Conservation (phyloP, 2,329 filamentous ascomycete genomes). For the Calycina herbarum region DNA sequence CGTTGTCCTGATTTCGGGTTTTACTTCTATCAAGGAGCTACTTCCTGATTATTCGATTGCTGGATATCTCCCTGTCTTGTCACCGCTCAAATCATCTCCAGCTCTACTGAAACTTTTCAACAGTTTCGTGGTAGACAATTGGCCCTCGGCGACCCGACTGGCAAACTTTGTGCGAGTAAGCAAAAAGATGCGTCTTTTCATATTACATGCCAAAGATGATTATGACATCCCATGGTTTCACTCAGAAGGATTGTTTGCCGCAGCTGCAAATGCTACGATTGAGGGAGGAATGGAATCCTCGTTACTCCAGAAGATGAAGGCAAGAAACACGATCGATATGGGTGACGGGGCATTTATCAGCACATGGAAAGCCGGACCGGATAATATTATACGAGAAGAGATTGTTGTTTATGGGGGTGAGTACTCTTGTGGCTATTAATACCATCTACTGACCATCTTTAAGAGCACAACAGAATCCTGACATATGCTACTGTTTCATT, state of each 20-base stretch:
- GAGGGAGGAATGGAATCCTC: slow-evolving; percentile 35
- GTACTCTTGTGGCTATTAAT: slow-evolving; percentile 14
- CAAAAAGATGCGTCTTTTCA: slow-evolving; percentile 60
- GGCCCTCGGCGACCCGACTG: slow-evolving; percentile 72
- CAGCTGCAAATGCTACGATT: slow-evolving; percentile 55
- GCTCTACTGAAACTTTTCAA: slow-evolving; percentile 61
- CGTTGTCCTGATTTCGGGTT: slow-evolving; percentile 76
- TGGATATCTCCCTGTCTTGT: slow-evolving; percentile 78
- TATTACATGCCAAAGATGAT: slow-evolving; percentile 82
- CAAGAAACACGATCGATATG: slow-evolving; percentile 34
- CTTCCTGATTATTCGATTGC: slow-evolving; percentile 73
- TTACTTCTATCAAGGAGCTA: slow-evolving; percentile 72
- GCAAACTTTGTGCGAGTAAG: slow-evolving; percentile 54
- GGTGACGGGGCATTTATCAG: slow-evolving; percentile 37
- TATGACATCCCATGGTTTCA: slow-evolving; percentile 77
- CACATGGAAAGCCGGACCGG: slow-evolving; percentile 34
- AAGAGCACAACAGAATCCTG: slow-evolving; percentile 71
- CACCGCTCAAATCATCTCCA: slow-evolving; percentile 69
- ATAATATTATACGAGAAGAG: slow-evolving; percentile 38
- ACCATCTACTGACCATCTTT: slow-evolving; percentile 19
- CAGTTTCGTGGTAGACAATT: slow-evolving; percentile 71
- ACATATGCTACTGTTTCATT: slow-evolving; percentile 63
- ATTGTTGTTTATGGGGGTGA: slow-evolving; percentile 37
- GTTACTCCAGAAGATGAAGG: slow-evolving; percentile 35
- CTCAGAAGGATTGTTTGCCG: slow-evolving; percentile 62